A percentile compares a stretch with the other conserved stretches of the same genome.
Evolutionary conservation across 2,329 filamentous ascomycete genomes (phyloP).

Genomic region (Onygenales sp.): DNA sequence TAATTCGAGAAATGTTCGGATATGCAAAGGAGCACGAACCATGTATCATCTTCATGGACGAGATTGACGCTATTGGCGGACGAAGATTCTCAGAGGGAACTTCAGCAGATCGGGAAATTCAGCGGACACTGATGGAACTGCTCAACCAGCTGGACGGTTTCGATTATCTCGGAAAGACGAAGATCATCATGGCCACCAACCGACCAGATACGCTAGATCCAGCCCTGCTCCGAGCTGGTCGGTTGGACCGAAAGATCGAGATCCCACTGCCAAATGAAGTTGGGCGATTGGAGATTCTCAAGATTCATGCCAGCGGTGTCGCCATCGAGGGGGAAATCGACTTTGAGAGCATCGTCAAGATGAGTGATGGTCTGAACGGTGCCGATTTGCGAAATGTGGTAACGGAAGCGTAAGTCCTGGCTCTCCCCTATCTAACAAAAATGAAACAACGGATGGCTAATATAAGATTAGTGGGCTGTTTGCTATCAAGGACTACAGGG

Average conservation of each 20-base stretch:
- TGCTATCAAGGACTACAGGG: conserved; percentile 96
- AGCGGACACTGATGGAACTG: conserved; percentile 95
- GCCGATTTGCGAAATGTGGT: conserved; percentile 96
- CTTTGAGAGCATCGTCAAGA: conserved; percentile 98
- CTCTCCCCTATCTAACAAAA: background rate
- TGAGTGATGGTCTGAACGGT: conserved; percentile 97
- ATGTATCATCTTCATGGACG: conserved; percentile 99
- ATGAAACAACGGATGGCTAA: background rate
- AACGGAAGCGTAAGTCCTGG: conserved; percentile 77
- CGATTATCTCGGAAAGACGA: conserved; percentile 98
- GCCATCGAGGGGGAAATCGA: conserved; percentile 90
- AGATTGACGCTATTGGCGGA: conserved; percentile 97
- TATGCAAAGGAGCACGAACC: conserved; percentile 99
- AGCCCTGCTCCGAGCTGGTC: conserved; percentile 77
- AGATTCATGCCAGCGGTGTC: conserved; percentile 86
- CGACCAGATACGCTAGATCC: conserved; percentile 92
- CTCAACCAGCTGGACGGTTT: conserved; percentile 98
- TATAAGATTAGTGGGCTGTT: conserved; percentile 63
- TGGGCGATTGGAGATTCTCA: conserved; percentile 89
- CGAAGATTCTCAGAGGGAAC: conserved; percentile 95
- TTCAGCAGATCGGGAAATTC: conserved; percentile 94
- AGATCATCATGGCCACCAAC: conserved; percentile 99
- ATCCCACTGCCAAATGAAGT: conserved; percentile 96
- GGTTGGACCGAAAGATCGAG: conserved; percentile 95
- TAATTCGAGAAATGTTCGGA: conserved; percentile 99